A percentile compares a stretch with the other conserved stretches of the same genome.
Conservation (phyloP, 1,139 yeast species). For the Protomyces macrosporus region DNA sequence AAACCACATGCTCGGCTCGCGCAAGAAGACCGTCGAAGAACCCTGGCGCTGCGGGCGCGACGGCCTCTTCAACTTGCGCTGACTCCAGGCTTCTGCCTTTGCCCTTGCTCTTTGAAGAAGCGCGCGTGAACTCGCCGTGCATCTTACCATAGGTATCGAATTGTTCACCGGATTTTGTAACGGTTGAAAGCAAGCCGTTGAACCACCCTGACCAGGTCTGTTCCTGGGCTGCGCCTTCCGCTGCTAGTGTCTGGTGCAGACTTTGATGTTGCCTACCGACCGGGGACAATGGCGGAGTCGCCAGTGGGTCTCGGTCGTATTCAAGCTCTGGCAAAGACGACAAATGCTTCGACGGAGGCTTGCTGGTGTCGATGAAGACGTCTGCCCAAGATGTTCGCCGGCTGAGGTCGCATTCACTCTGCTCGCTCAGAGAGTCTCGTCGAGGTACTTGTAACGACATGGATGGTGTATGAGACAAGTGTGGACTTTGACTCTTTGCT, state of each 20-base stretch:
- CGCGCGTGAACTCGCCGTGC: background rate
- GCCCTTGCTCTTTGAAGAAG: background rate
- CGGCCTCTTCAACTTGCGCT: background rate
- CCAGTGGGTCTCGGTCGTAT: background rate
- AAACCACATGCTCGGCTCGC: background rate
- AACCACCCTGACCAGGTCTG: background rate
- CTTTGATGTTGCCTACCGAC: background rate
- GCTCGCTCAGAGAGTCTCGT: background rate
- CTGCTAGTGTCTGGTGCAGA: background rate
- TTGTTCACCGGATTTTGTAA: background rate
- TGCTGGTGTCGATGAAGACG: background rate
- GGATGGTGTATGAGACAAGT: background rate
- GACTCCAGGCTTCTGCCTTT: background rate
- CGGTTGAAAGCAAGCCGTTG: background rate
- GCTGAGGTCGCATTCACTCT: background rate
- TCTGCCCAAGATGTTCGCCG: background rate
- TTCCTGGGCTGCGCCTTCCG: background rate
- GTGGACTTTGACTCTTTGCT: no score
- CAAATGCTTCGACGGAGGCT: background rate
- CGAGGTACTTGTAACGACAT: background rate
- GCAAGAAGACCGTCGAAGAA: background rate
- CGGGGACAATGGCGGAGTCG: background rate
- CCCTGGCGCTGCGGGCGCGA: background rate
- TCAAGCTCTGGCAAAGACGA: background rate
- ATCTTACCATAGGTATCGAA: background rate